Evolutionary conservation across 164 flowering plant species (phyloP).

Genomic region (Liquidambar formosana): DNA sequence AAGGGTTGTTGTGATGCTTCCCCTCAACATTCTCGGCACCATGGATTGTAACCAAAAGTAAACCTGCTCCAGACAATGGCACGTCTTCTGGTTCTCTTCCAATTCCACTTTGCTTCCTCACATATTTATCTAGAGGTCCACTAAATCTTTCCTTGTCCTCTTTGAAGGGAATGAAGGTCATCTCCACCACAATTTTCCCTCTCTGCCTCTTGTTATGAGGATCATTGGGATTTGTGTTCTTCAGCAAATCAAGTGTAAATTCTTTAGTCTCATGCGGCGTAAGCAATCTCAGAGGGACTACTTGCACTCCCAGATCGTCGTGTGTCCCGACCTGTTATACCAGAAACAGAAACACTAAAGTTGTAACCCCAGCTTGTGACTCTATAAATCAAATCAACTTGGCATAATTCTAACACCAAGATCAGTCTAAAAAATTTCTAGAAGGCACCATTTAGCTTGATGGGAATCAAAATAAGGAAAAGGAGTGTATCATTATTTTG

Average conservation of each 20-base stretch:
- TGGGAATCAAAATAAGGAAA: too few relatives aligned
- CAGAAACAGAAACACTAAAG: slow-evolving; percentile 6
- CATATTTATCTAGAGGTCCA: slow-evolving; percentile 24
- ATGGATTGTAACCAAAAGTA: slow-evolving; percentile 52
- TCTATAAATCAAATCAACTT: too few relatives aligned
- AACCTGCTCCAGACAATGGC: slow-evolving; percentile 41
- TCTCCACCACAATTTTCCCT: slow-evolving; percentile 57
- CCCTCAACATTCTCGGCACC: slow-evolving; percentile 76
- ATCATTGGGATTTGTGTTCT: slow-evolving; percentile 59
- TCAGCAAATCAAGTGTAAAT: slow-evolving; percentile 54
- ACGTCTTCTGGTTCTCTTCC: slow-evolving; percentile 11
- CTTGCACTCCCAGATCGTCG: slow-evolving; percentile 83
- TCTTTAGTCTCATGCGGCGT: slow-evolving; percentile 48
- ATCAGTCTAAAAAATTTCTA: too few relatives aligned
- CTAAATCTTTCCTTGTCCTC: slow-evolving; percentile 39
- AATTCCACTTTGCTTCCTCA: slow-evolving; percentile 17
- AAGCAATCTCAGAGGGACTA: slow-evolving; percentile 56
- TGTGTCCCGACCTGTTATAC: slow-evolving; percentile 57
- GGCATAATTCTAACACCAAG: too few relatives aligned
- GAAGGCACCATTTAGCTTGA: too few relatives aligned
- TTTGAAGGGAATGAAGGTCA: slow-evolving; percentile 54
- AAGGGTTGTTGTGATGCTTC: slow-evolving; percentile 64
- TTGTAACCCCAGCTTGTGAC: background rate
- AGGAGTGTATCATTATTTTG: too few relatives aligned
- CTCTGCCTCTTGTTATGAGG: slow-evolving; percentile 51